Base-by-base conservation (phyloP, 2,329 filamentous ascomycete genomes). In the Amphichorda felina region DNA sequence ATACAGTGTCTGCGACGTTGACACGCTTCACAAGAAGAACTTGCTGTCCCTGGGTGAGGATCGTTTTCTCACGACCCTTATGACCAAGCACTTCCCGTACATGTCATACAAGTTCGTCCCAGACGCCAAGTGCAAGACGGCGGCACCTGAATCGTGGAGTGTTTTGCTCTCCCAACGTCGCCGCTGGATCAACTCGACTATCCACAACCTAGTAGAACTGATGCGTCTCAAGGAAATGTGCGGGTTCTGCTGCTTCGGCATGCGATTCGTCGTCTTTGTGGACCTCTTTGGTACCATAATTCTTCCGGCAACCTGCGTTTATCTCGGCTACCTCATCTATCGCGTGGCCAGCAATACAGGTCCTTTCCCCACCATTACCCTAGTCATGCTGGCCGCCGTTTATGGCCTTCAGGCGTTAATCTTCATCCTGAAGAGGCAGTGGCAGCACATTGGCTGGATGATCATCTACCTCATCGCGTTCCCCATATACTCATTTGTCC, bases 391-490 rank as follows among this genome's bases (percentile, higher is more conserved):
- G 54, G 88, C 80, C 16, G 85, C 75, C 40, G 86, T 95, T 13
- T 98, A 98, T 51, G 91, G 91, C 70, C 75, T 98, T 3, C 91
- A 98, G 54, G 88, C 88, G 3, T 62, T 96, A 41, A 93, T 98
- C 50, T 98, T 98, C 64, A 87, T 96, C 47, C 68, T 96, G 49
- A 95, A 94, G 66, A 74, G 91, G 35, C 86, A 96, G 60, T 98
- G 91, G 91, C 88, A 98, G 56, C 89, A 96, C 54, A 75, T 98
- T 41, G 91, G 91, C 46, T 98, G 91, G 91, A 96, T 98, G 88
- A 81, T 98, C 45, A 96, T 98, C 54, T 98, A 98, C 62, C 72
- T 98, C 42, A 48, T 93, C n/a, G 91, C 91, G 3, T 95, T 83
- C 66, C 91, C 91, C 0, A 82, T 98, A 47, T 95, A 89, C 66